Evolutionary conservation across 164 flowering plant genomes (phyloP).

Genomic region (Liriodendron chinense): DNA sequence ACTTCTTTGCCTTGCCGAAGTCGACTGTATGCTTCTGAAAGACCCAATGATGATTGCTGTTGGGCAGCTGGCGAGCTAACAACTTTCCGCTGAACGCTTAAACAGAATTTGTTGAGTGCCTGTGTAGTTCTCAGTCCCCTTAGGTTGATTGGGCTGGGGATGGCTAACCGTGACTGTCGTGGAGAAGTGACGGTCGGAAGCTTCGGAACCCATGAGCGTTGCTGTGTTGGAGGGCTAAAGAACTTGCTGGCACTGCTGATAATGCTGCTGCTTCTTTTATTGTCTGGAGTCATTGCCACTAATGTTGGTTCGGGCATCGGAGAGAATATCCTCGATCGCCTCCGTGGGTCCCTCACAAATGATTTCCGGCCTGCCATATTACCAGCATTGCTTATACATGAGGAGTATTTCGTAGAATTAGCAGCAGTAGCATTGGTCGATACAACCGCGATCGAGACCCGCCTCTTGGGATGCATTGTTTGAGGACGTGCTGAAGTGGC

Average conservation of each 20-base stretch:
- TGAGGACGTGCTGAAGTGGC: conserved; percentile 44
- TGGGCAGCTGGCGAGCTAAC: neutral
- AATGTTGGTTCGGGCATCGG: conserved; percentile 38
- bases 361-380: conserved; percentile 33
- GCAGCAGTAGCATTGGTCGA: conserved; percentile 31
- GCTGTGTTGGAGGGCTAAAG: conserved; percentile 52
- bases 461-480: conserved; percentile 48
- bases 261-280: conserved; percentile 28
- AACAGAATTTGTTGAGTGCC: conserved; percentile 11
- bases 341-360: conserved; percentile 49
- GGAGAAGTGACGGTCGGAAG: conserved; percentile 64
- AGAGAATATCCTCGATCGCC: conserved; percentile 49
- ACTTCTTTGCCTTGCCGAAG: no score
- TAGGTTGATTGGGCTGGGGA: conserved; percentile 75
- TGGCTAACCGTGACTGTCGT: conserved; percentile 42
- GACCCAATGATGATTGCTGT: neutral
- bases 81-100: conserved; percentile 7
- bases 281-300: conserved; percentile 42
- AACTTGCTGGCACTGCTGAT: conserved; percentile 39
- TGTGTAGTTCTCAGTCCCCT: conserved; percentile 36
- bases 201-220: conserved; percentile 54
- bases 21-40: no score
- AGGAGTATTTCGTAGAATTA: conserved; percentile 37
- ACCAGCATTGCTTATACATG: conserved; percentile 19
- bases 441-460: conserved; percentile 71